Percentiles rank a stretch among this genome's conserved stretches.
These are phyloP conservation scores for Juncus inflexus DNA, from an alignment of 176 grass and related monocot species.

Conservation along the genomic window DNA sequence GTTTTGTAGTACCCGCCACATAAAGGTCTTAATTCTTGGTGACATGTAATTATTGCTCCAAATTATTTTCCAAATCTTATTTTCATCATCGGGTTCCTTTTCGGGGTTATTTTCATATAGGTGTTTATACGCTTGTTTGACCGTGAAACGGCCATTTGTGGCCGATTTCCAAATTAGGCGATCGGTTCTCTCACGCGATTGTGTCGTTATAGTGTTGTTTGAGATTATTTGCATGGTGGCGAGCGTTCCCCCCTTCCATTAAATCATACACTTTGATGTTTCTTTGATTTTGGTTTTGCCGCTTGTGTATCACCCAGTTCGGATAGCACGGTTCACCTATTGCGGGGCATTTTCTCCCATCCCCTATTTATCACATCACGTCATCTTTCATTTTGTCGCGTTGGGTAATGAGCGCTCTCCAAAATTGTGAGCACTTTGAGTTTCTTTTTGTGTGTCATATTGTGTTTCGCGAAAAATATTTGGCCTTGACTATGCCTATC, in stretches of 20 bases:
- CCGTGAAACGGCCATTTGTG: not conserved
- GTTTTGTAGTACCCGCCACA: not conserved
- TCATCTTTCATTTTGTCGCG: not conserved
- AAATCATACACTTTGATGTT: not conserved
- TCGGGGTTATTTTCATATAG: not conserved
- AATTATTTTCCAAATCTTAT: not conserved
- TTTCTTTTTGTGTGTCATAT: too few species aligned
- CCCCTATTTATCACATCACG: not conserved
- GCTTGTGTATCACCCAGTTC: not conserved
- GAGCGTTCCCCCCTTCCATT: not conserved
- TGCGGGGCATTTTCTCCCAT: not conserved
- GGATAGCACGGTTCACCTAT: not conserved
- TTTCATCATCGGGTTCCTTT: not conserved
- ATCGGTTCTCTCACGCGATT: too few species aligned
- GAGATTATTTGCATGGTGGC: not conserved
- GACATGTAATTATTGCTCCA: not conserved
- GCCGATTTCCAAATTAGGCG: not conserved
- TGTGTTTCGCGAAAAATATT: not conserved
- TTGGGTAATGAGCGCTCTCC: too few species aligned
- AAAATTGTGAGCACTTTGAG: too few species aligned
- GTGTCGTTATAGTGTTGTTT: not conserved
- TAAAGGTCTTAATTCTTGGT: not conserved
- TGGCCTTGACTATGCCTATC: not conserved
- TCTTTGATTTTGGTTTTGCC: not conserved
- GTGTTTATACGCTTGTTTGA: not conserved